phyloP scores from a whole-genome alignment of 2,329 filamentous ascomycete species.

The Orbilia quercus region DNA sequence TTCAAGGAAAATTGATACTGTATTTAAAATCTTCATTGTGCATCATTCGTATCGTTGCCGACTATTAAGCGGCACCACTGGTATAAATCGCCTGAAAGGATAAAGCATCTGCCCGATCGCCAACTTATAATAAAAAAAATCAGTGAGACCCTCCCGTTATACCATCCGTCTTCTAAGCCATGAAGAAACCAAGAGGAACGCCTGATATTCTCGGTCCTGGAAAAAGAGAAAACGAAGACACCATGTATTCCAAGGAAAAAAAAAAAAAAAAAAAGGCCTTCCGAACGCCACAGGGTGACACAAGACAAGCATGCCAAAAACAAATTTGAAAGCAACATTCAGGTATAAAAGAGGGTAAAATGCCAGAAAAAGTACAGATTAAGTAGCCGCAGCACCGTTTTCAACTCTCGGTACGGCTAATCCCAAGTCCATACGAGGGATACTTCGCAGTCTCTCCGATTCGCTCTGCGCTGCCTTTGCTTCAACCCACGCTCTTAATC shows the following conservation, averaged over 20 bases:
- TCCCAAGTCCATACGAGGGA: slow-evolving; percentile 58
- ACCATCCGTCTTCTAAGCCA: slow-evolving; percentile 33
- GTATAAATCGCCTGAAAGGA: slow-evolving; percentile 18
- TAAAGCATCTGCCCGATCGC: slow-evolving; percentile 19
- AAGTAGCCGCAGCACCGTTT: slow-evolving; percentile 21
- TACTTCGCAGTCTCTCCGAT: slow-evolving; percentile 58
- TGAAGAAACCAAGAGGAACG: slow-evolving; percentile 54
- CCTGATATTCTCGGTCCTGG: slow-evolving; percentile 49
- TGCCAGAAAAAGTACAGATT: slow-evolving; percentile 3
- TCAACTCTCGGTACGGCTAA: slow-evolving; percentile 43
- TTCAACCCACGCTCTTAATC: slow-evolving; percentile 87
- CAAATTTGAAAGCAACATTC: slow-evolving; percentile 11
- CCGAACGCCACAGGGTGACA: slow-evolving; percentile 7
- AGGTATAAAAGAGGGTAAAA: slow-evolving; percentile 27
- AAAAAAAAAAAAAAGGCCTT: background rate
- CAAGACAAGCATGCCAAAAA: slow-evolving; percentile 4
- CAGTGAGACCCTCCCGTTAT: slow-evolving; percentile 17
- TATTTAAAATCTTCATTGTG: background rate
- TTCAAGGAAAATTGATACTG: background rate
- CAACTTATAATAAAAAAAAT: slow-evolving; percentile 19
- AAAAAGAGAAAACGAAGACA: slow-evolving; percentile 33
- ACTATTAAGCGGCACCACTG: background rate
- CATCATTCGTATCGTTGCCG: background rate
- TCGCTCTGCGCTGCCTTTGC: slow-evolving; percentile 65
- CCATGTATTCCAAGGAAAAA: slow-evolving; percentile 25